These are phyloP conservation scores for Dimargaris verticillata DNA, from an alignment of 192 early-diverging fungal species.

Conservation along the genomic window DNA sequence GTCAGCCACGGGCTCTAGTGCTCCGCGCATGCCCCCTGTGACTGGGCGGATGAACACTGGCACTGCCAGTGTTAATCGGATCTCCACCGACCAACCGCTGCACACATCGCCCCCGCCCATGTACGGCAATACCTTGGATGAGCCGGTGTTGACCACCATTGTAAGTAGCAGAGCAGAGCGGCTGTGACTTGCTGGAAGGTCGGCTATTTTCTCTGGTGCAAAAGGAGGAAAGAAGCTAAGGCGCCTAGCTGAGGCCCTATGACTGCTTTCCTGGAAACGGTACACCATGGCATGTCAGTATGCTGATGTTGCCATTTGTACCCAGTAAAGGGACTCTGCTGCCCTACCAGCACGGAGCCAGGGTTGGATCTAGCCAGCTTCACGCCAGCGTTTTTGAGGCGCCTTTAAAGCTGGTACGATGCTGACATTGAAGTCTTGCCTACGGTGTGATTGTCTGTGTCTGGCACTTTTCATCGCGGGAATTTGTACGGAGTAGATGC, in stretches of 20 bases:
- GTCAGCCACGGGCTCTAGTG: background rate
- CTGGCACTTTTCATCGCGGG: no score
- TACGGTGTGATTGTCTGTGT: no score
- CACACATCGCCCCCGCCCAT: background rate
- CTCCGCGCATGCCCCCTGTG: background rate
- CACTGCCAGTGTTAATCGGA: background rate
- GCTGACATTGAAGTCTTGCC: no score
- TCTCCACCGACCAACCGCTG: background rate
- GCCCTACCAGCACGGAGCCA: no score
- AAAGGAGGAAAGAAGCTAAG: background rate
- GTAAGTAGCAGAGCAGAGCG: slow-evolving; percentile 25
- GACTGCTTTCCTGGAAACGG: background rate
- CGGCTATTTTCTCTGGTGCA: background rate
- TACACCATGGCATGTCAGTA: background rate
- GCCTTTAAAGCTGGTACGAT: slow-evolving; percentile 22
- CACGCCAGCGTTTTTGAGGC: no score
- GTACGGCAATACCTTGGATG: slow-evolving; percentile 71
- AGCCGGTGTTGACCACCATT: slow-evolving; percentile 83
- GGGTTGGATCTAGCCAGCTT: no score
- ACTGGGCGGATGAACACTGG: slow-evolving; percentile 3
- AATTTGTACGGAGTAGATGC: background rate
- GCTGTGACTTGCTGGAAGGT: background rate
- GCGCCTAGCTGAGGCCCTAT: background rate
- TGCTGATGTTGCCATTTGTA: background rate
- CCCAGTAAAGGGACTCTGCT: slow-evolving; percentile 2